Evolutionary conservation across 805 yeast genomes (phyloP), one percentile per base, ranked within the genome.

Genomic region (Saturnispora dispora): DNA sequence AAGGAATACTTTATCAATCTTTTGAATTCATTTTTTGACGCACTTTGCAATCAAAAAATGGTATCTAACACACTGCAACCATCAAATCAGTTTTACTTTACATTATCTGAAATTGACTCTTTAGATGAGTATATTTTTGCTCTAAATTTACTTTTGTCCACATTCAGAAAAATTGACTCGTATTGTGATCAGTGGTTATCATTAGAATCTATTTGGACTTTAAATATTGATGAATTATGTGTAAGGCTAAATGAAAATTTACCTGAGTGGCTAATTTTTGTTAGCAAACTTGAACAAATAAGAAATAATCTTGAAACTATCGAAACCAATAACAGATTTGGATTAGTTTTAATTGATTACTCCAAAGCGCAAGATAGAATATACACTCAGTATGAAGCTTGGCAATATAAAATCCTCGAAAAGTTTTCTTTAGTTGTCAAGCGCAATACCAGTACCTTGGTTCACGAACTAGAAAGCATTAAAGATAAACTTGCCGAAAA

Each of bases 181-280:
- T 55, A 40, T 45, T 15, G 44, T 10, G 15, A 36, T 3, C 15
- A 42, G 17, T 86, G 95, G 95, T 58, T 60, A 2, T 66, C 64
- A 20, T 69, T 83, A 27, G 85, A 82, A 59, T 63, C 73, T 1
- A 62, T 85, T 4, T 82, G 89, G 87, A 81, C 77, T 53, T 57
- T 82, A 9, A 69, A 73, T 13, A 57, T 74, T 0, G 73, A 71
- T 2, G 69, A 69, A 0, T 73, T 79, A 3, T 64, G 64, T 23
- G 53, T 55, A 2, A 48, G 56, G 9, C 59, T 79, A 2, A 70
- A 68, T 1, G 54, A 50, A 3, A 67, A 71, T 48, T 45, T 80
- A 11, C 52, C 52, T 0, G 49, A 55, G 4, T 85, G 93, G 91
- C 58, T 77, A 27, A 62, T 64, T 1, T 57, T 73, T 1, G 61